These are phyloP conservation scores for Trichoderma arundinaceum DNA, from an alignment of 2,329 filamentous ascomycete genomes.

Conservation along the genomic window DNA sequence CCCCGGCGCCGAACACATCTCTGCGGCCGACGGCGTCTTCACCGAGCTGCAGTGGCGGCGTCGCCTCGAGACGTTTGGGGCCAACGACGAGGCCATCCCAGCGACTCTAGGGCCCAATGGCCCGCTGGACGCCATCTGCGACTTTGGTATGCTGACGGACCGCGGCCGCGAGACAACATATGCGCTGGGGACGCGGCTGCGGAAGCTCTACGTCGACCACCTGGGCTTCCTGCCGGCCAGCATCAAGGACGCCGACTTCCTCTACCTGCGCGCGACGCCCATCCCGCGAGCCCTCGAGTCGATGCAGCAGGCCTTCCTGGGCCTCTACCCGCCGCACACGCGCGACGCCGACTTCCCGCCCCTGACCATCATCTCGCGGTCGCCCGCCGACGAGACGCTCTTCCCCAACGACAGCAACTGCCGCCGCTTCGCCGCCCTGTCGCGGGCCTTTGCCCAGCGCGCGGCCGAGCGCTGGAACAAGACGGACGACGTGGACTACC, in stretches of 20 bases:
- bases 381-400: slow-evolving; percentile 74
- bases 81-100: slow-evolving; percentile 70
- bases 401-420: slow-evolving; percentile 80
- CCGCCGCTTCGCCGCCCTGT: slow-evolving; percentile 71
- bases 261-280: slow-evolving; percentile 77
- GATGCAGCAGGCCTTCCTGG: slow-evolving; percentile 75
- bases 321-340: slow-evolving; percentile 68
- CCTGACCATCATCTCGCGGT: slow-evolving; percentile 69
- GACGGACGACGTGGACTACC: slow-evolving; percentile 80
- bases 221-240: slow-evolving; percentile 70
- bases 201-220: slow-evolving; percentile 75
- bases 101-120: slow-evolving; percentile 67
- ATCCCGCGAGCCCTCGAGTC: slow-evolving; percentile 79
- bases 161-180: slow-evolving; percentile 74
- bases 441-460: slow-evolving; percentile 72
- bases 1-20: slow-evolving; percentile 36
- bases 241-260: slow-evolving; percentile 62
- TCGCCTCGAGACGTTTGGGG: slow-evolving; percentile 81
- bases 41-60: slow-evolving; percentile 66
- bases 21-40: slow-evolving; percentile 42
- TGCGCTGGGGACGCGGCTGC: slow-evolving; percentile 69
- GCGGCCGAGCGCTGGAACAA: slow-evolving; percentile 76
- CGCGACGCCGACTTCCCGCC: slow-evolving; percentile 58
- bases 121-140: slow-evolving; percentile 81
- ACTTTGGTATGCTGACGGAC: slow-evolving; percentile 77